Conservation (phyloP, 2,329 filamentous ascomycete species). For the Cordyceps javanica region DNA sequence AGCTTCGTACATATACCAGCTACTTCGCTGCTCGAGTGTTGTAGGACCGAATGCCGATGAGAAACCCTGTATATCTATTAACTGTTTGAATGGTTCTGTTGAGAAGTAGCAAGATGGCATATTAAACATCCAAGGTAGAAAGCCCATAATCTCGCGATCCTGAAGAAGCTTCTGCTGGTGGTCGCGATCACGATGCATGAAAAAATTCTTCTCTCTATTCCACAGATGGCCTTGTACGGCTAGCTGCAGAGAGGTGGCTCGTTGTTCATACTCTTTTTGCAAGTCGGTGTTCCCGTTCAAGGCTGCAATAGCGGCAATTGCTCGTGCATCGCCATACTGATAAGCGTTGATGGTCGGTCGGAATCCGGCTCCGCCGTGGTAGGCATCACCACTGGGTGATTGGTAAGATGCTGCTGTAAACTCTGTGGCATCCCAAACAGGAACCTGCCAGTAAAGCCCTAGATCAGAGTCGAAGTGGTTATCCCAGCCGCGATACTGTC, state of each 20-base stretch:
- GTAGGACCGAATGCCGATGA: slow-evolving; percentile 33
- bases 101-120: slow-evolving; percentile 29
- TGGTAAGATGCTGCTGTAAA: slow-evolving; percentile 26
- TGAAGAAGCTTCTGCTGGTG: slow-evolving; percentile 22
- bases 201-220: slow-evolving; percentile 32
- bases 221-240: slow-evolving; percentile 31
- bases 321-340: slow-evolving; percentile 35
- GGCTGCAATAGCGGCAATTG: slow-evolving; percentile 31
- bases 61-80: slow-evolving; percentile 25
- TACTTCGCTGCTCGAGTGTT: slow-evolving; percentile 34
- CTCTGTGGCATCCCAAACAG: slow-evolving; percentile 38
- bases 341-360: slow-evolving; percentile 38
- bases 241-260: slow-evolving; percentile 28
- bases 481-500: slow-evolving; percentile 34
- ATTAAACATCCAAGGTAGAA: slow-evolving; percentile 36
- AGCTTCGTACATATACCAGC: slow-evolving; percentile 28
- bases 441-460: slow-evolving; percentile 36
- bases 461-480: slow-evolving; percentile 26
- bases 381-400: slow-evolving; percentile 20
- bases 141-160: slow-evolving; percentile 35
- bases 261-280: slow-evolving; percentile 25
- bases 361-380: slow-evolving; percentile 34
- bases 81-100: slow-evolving; percentile 10
- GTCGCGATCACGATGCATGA: slow-evolving; percentile 32
- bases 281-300: slow-evolving; percentile 25